Evolutionary conservation across 495 filamentous ascomycete genomes (phyloP).

Genomic region (Xeromyces bisporus): DNA sequence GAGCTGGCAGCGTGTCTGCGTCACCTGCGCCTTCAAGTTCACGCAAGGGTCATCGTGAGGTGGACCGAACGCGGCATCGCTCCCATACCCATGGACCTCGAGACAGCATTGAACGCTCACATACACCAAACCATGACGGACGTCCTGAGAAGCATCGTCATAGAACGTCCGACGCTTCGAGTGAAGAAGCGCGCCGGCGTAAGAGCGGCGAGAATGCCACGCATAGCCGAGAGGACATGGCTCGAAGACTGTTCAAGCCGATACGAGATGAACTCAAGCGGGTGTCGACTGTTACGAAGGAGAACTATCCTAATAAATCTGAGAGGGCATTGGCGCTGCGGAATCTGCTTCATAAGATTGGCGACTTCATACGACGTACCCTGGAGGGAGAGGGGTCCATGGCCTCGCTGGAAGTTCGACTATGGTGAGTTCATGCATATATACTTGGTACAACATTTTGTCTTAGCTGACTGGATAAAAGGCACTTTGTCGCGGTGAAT

Average conservation of each 20-base stretch:
- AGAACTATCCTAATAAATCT: conserved; percentile 41
- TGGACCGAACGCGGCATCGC: conserved; percentile 34
- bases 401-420: conserved; percentile 24
- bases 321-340: conserved; percentile 34
- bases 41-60: conserved; percentile 32
- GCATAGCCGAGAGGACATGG: conserved; percentile 32
- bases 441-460: background rate
- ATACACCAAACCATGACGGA: conserved; percentile 25
- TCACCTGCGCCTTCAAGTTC: conserved; percentile 33
- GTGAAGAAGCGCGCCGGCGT: conserved; percentile 26
- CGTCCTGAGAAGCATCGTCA: conserved; percentile 22
- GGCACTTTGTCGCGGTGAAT: conserved; percentile 30
- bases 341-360: conserved; percentile 30
- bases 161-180: conserved; percentile 22
- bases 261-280: conserved; percentile 40
- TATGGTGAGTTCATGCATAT: conserved; percentile 27
- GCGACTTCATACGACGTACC: conserved; percentile 27
- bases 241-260: conserved; percentile 41
- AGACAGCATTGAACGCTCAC: conserved; percentile 30
- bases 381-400: conserved; percentile 18
- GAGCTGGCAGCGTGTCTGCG: conserved; percentile 32
- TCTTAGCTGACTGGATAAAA: conserved; percentile 9
- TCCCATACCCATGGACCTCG: conserved; percentile 30
- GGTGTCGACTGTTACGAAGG: conserved; percentile 44
- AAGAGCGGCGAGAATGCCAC: conserved; percentile 25